These are phyloP conservation scores for Suillus spraguei DNA, from an alignment of 768 basidiomycete genomes.

Conservation along the genomic window DNA sequence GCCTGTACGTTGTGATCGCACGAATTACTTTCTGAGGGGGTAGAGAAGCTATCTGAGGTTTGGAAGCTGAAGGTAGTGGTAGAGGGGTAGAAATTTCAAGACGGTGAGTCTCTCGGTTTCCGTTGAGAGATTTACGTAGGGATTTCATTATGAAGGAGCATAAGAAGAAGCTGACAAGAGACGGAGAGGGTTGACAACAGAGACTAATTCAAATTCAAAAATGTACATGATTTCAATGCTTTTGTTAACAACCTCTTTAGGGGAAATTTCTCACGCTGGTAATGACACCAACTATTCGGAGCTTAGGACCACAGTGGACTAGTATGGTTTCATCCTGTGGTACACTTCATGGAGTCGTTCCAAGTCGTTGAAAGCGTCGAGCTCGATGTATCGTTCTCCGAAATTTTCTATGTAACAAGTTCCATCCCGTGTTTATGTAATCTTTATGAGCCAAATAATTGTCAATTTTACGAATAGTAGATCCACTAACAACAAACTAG, in stretches of 20 bases:
- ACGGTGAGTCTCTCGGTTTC: conserved; percentile 56
- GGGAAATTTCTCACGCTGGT: background rate
- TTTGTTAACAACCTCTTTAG: background rate
- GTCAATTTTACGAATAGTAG: conserved; percentile 10
- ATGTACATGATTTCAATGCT: conserved; percentile 9
- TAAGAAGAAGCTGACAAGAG: conserved; percentile 2
- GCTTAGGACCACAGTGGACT: background rate
- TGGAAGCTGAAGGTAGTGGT: conserved; percentile 67
- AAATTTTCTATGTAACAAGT: background rate
- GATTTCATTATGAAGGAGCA: conserved; percentile 64
- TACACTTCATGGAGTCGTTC: background rate
- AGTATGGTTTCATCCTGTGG: background rate
- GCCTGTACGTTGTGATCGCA: conserved; percentile 66
- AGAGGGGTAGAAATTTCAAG: conserved; percentile 73
- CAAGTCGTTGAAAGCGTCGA: background rate
- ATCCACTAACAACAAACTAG: background rate
- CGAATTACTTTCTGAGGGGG: conserved; percentile 97
- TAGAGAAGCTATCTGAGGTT: conserved; percentile 66
- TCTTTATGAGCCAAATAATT: conserved; percentile 9
- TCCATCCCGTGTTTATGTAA: conserved; percentile 27
- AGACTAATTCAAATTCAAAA: conserved; percentile 16
- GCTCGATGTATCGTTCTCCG: background rate
- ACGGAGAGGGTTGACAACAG: conserved; percentile 20
- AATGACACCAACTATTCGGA: background rate
- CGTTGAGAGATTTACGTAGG: conserved; percentile 79